Base-by-base conservation (phyloP, 2,329 filamentous ascomycete species). In the Cercospora sojina region DNA sequence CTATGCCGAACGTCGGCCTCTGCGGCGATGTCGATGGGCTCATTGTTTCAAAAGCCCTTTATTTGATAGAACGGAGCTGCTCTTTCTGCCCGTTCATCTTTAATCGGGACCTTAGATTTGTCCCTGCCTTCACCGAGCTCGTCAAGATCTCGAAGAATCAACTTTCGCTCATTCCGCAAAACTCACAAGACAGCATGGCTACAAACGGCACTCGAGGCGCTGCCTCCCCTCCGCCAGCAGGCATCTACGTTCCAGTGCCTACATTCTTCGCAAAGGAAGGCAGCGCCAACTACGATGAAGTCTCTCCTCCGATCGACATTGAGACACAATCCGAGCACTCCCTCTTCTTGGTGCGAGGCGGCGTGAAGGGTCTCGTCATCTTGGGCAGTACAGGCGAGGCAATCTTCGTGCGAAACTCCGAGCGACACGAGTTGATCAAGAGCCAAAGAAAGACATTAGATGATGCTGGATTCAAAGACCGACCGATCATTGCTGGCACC, bases 301-400 rank as follows among this genome's bases (percentile, higher is more conserved):
- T 82, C 55, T 81, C 84, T 56, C 79, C 85, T 27, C 80, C 83
- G 6, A 79, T 89, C 59, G 87, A 90, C 72, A 77, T 87, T 66
- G 79, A 83, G 56, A 83, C 86, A 0, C 88, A 90, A 73, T 80
- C 81, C 25, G 79, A 82, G 29, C 87, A 90, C 80, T 83, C 82
- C 9, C 74, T 90, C 6, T 87, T 86, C 74, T 84, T 90, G 41
- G 87, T 87, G 41, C 81, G 82, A 61, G 82, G 83, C 69, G 88
- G 88, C 64, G 85, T 90, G 71, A 81, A 81, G 31, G 87, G 88
- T 23, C 80, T 90, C 27, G 86, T 89, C 10, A 80, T 89, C 47
- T 83, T 89, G 59, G 88, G 88, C 25, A 87, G 84, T 43, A 90
- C 87, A 0, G 88, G 88, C 66, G 88, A 90, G 75, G 85, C 86